Base-by-base conservation (phyloP, 1,284 basidiomycete genomes). In the Coniophora puteana region DNA sequence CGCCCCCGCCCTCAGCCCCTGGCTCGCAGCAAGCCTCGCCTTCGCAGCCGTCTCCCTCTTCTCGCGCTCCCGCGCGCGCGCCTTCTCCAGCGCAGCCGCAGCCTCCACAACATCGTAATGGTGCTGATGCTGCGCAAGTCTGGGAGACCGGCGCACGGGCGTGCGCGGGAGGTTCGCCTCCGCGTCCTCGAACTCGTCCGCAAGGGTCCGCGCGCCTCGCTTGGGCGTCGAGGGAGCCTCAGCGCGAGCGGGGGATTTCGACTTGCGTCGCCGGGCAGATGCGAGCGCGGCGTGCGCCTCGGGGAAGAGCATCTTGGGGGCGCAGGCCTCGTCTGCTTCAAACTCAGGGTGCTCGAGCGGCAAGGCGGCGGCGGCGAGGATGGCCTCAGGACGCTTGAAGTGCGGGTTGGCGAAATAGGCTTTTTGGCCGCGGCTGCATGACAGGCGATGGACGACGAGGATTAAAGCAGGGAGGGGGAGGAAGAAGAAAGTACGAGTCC, bases 361-460 rank as follows among this genome's bases (percentile, higher is more conserved):
- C 14, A 59, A 32, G 25, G 46, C 53, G 5, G 61, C 55, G 2
- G 61, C 59, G 2, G 58, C 59, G 7, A 58, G 13, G 3, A 55
- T 46, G 20, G 55, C 51, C 3, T 53, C 40, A 4, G 59, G 33
- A 11, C 61, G 56, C 20, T 40, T 54, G 11, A 55, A 51, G 8
- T 61, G 47, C 1, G 58, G 58, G 5, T 63, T 63, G 4, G 55
- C 52, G 41, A 63, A 62, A 4, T 58, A 61, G 8, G 59, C 58
- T 37, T 59, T 59, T 47, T 59, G 58, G 18, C 58, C 58, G 22
- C 58, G 61, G 47, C 61, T 59, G 20, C 10, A 27, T 27, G 26
- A n/a, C 10, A 33, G 4, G 23, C 30, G 6, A 30, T 23, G 0
- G 21, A 29, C 13, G 2, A 4, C 25, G 1, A 21, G 1, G 21